phyloP scores from a whole-genome alignment of 2,329 filamentous ascomycete species.

The Penicillium decumbens region DNA sequence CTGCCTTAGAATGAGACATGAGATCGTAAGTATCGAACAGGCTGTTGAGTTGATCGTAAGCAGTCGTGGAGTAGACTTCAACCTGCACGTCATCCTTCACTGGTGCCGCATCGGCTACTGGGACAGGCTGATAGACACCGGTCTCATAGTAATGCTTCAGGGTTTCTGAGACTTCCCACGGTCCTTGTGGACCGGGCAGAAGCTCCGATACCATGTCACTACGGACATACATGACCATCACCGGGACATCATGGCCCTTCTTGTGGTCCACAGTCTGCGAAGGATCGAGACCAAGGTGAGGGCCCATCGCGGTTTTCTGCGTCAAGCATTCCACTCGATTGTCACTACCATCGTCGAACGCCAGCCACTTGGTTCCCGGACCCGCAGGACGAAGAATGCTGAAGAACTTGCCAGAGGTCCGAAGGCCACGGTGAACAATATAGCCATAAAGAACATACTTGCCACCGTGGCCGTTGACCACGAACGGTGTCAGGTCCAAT shows the following conservation, averaged over 20 bases:
- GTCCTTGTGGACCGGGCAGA: conserved; percentile 42
- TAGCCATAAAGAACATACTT: conserved; percentile 58
- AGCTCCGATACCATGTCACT: conserved; percentile 44
- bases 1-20: conserved; percentile 37
- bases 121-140: conserved; percentile 19
- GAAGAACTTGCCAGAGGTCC: conserved; percentile 57
- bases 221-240: conserved; percentile 55
- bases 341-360: conserved; percentile 53
- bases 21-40: conserved; percentile 45
- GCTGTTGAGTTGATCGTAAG: conserved; percentile 33
- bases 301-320: conserved; percentile 50
- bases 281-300: conserved; percentile 46
- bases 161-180: conserved; percentile 46
- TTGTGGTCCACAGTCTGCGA: conserved; percentile 42
- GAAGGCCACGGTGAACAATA: conserved; percentile 55
- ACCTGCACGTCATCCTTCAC: conserved; percentile 30
- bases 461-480: conserved; percentile 32
- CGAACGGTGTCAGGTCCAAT: conserved; percentile 43
- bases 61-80: conserved; percentile 39
- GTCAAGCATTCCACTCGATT: conserved; percentile 56
- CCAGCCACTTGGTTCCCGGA: conserved; percentile 55
- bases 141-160: conserved; percentile 39
- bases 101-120: conserved; percentile 11
- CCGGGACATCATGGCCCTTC: conserved; percentile 48
- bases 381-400: conserved; percentile 57